These are phyloP conservation scores for Neoboletus brunneissimus DNA, from an alignment of 768 basidiomycete genomes.

Conservation along the genomic window DNA sequence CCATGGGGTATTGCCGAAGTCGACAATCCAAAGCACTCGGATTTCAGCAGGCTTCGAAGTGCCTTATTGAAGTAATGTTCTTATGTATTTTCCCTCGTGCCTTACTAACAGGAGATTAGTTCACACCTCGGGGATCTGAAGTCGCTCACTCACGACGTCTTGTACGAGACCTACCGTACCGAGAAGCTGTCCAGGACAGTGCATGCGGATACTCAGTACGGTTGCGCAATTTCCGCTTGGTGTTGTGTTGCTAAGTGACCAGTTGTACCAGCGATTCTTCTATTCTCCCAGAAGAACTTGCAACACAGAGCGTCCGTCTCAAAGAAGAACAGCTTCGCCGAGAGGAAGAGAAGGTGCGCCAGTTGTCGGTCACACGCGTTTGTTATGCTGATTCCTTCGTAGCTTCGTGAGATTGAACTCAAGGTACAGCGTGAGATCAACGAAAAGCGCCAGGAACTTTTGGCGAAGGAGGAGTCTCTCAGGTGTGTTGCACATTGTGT, in stretches of 20 bases:
- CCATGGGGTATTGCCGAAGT: constrained; percentile 99
- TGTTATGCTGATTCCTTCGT: constrained; percentile 14
- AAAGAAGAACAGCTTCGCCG: constrained; percentile 98
- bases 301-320: constrained; percentile 93
- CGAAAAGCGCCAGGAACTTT: constrained; percentile 93
- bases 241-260: constrained; percentile 24
- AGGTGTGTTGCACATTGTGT: constrained; percentile 45
- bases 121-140: constrained; percentile 96
- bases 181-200: constrained; percentile 95
- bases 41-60: constrained; percentile 89
- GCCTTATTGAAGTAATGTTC: constrained; percentile 79
- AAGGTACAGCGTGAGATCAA: constrained; percentile 98
- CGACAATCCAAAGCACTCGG: constrained; percentile 99
- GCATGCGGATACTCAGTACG: constrained; percentile 70
- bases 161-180: constrained; percentile 97
- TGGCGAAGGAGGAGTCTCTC: constrained; percentile 95
- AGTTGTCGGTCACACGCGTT: neutral
- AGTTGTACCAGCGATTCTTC: constrained; percentile 65
- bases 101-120: constrained; percentile 40
- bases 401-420: constrained; percentile 96
- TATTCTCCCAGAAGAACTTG: constrained; percentile 93
- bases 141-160: constrained; percentile 86
- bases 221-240: neutral
- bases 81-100: neutral
- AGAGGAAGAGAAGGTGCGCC: constrained; percentile 87